These are phyloP conservation scores for Suillus cothurnatus DNA, from an alignment of 768 basidiomycete genomes.

Conservation along the genomic window DNA sequence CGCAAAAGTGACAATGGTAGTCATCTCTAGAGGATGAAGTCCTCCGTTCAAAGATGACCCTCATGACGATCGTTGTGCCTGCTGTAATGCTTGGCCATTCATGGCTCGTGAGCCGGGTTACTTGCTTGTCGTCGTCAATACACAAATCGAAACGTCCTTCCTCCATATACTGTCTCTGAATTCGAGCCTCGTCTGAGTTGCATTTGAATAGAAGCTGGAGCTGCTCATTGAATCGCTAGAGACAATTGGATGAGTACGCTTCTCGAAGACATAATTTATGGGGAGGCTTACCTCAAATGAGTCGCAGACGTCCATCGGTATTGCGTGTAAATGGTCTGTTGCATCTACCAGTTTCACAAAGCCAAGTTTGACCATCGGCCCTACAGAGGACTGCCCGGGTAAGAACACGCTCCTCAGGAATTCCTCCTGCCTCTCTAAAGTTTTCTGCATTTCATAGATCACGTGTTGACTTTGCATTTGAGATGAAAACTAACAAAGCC, in stretches of 20 bases:
- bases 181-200: slow-evolving; percentile 20
- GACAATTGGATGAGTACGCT: background rate
- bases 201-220: slow-evolving; percentile 17
- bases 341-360: background rate
- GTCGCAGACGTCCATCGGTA: slow-evolving; percentile 26
- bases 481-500: background rate
- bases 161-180: slow-evolving; percentile 20
- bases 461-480: background rate
- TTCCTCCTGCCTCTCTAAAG: slow-evolving; percentile 6
- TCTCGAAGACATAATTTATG: accelerated
- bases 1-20: slow-evolving; percentile 14
- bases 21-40: slow-evolving; percentile 7
- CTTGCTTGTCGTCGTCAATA: too few relatives aligned
- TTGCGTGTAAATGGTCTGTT: slow-evolving; percentile 14
- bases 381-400: background rate
- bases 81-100: background rate
- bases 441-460: background rate
- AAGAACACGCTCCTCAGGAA: too few relatives aligned
- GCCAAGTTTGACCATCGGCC: background rate
- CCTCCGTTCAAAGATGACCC: slow-evolving; percentile 23
- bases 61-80: slow-evolving; percentile 28
- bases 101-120: too few relatives aligned
- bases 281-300: slow-evolving; percentile 25
- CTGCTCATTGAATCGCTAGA: background rate
- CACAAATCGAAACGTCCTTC: slow-evolving; percentile 23